Evolutionary conservation across 257 asterid genomes (phyloP), one percentile per base, ranked within the genome.

Genomic region (Voacanga thouarsii): DNA sequence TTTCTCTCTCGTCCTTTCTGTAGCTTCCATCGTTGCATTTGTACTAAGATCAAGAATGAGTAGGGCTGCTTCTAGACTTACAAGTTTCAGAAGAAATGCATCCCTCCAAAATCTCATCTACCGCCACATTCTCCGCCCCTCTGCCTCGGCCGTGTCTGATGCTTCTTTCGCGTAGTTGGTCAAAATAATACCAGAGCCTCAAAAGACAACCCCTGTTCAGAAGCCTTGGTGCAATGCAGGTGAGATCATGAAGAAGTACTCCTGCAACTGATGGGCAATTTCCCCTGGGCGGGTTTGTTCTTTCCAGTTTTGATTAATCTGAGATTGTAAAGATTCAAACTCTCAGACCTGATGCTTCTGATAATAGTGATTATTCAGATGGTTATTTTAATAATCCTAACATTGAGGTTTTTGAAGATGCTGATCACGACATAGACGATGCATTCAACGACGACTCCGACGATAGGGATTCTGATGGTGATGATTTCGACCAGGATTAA

Each of bases 31-130:
- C 47, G 18, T 7, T 18, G 5, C 74, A 10, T 21, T 63, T 12
- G 0, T 28, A 15, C 41, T 0, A 43, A 15, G 69, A 19, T 68
- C 14, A 3, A 77, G 28, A 43, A 87, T 84, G 87, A 16, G 76
- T 12, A 28, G 78, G 5, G 79, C 81, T 30, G 61, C 87, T 44
- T 75, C 86, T 12, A 80, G 66, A 77, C 80, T 87, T 12, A 24
- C 71, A 33, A 75, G 80, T 51, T 51, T 79, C 3, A 61, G 74
- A 49, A 79, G 50, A 53, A 59, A 71, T 28, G 51, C 77, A 71
- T 6, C 77, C 7, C 55, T 59, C 39, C 65, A 14, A 11, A 33
- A 15, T 80, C 83, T 87, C 81, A 65, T 83, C 10, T 78, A 78
- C 74, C 70, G 81, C 77, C 74, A 68, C 39, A 75, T 83, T 74